Evolutionary conservation across 768 basidiomycete species (phyloP).

Genomic region (Podaxis sp.): DNA sequence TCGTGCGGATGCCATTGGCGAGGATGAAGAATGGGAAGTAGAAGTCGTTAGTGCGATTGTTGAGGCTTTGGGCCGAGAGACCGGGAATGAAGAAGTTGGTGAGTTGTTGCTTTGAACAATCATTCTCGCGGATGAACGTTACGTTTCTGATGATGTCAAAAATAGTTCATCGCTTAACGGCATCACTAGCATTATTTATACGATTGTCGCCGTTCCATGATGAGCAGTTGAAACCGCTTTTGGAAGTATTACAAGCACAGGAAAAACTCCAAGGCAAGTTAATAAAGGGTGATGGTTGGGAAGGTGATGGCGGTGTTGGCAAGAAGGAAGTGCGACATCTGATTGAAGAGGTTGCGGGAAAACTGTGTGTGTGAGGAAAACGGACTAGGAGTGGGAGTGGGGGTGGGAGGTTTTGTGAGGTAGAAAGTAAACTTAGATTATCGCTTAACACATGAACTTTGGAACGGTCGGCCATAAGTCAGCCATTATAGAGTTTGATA

Average conservation of each 20-base stretch:
- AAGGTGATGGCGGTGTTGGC: constrained; percentile 46
- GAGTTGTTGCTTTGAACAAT: constrained; percentile 29
- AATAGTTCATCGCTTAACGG: constrained; percentile 78
- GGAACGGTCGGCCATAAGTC: background rate
- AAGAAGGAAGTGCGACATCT: constrained; percentile 70
- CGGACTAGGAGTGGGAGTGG: background rate
- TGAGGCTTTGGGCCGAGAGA: constrained; percentile 74
- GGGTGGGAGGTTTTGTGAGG: background rate
- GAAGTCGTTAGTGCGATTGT: constrained; percentile 84
- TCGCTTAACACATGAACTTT: background rate
- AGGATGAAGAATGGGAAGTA: constrained; percentile 79
- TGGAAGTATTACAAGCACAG: constrained; percentile 71
- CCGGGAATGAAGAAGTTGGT: constrained; percentile 79
- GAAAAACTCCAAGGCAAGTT: constrained; percentile 60
- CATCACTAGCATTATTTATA: constrained; percentile 74
- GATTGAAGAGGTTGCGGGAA: constrained; percentile 59
- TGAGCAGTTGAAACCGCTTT: constrained; percentile 48
- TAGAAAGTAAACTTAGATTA: background rate
- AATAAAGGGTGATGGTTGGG: constrained; percentile 43
- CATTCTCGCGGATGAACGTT: background rate
- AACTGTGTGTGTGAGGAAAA: constrained; percentile 38
- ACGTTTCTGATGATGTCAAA: background rate
- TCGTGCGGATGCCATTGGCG: constrained; percentile 31
- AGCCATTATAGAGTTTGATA: background rate
- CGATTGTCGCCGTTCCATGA: constrained; percentile 73